A percentile compares a stretch with the other conserved stretches of the same genome.
phyloP scores from a whole-genome alignment of 352 stramenopile species.

The Achlya hypogyna region DNA sequence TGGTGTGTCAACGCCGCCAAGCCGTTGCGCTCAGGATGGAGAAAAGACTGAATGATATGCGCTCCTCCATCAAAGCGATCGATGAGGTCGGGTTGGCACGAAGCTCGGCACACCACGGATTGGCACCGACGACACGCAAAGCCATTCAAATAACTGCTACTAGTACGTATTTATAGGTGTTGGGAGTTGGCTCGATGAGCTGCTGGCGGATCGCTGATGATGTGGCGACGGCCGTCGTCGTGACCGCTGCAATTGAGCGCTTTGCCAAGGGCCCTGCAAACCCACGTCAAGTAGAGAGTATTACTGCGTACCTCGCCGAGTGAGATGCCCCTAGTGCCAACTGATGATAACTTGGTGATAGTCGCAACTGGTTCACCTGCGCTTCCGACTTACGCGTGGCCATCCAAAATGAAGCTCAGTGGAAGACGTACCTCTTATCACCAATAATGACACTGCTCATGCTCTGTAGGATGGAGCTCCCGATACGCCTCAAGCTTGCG shows the following conservation, averaged over 20 bases:
- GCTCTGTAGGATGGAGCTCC: constrained; percentile 9
- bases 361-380: constrained; percentile 1
- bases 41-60: no score
- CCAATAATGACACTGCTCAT: background rate
- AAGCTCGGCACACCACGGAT: no score
- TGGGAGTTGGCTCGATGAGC: background rate
- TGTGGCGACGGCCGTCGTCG: background rate
- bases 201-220: constrained; percentile 11
- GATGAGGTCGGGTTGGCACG: no score
- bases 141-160: no score
- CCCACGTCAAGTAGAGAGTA: background rate
- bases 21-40: no score
- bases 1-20: no score
- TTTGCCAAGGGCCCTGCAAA: background rate
- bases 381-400: constrained; percentile 12
- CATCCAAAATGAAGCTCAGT: background rate
- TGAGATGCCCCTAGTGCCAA: background rate
- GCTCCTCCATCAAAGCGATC: no score
- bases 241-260: background rate
- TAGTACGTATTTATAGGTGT: no score
- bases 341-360: background rate
- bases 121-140: no score
- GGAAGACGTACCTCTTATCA: background rate
- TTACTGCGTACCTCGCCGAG: constrained; percentile 4
- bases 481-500: constrained; percentile 9